Evolutionary conservation across 345 rosid genomes (phyloP), one percentile per base, ranked within the genome.

Genomic region (Citrus medica): DNA sequence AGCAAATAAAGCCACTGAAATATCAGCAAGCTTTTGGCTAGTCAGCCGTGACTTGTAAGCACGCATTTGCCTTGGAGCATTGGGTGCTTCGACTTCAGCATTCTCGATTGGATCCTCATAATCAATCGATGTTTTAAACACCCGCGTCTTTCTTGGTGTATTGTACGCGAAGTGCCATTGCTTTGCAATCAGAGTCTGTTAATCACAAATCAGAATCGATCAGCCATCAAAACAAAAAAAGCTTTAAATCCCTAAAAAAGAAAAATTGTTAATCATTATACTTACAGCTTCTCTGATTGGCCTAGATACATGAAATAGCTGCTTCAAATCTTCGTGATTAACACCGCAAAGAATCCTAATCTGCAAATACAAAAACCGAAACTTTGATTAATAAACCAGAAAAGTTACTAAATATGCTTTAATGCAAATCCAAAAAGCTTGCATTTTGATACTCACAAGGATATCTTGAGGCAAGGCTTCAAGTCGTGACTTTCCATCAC

Each of bases 401-500:
- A 73, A 67, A 80, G 19, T 19, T 13, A 30, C 21, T 6, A 48
- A 66, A 22, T 16, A 9, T 17, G 4, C 4, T 30, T 63, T 3
- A 51, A 9, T 32, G 40, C 42, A 7, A 28, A 38, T 70, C 60
- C 1, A 17, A 60, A 69, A 77, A 32, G 27, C 12, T 22, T 59
- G 6, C 5, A 6, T 42, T 40, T 14, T 7, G 8, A 55, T 7
- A 79, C 92, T 74, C 70, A 95, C 98, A 89, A 95, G 85, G 27
- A 93, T 73, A 46, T 95, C 98, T 74, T 85, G 94, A 61, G 98
- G 99, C 66, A 95, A 82, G 74, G 87, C 68, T 79, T 95, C 97
- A 32, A 95, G 89, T 22, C 35, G 14, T 67, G 92, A 88, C 71
- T 40, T 74, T 32, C 83, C 83, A 14, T 81, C 86, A 1, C 76